Percentiles rank a stretch among this genome's conserved stretches.
phyloP scores from a whole-genome alignment of 352 stramenopile genomes.

The Pythium sp. region DNA sequence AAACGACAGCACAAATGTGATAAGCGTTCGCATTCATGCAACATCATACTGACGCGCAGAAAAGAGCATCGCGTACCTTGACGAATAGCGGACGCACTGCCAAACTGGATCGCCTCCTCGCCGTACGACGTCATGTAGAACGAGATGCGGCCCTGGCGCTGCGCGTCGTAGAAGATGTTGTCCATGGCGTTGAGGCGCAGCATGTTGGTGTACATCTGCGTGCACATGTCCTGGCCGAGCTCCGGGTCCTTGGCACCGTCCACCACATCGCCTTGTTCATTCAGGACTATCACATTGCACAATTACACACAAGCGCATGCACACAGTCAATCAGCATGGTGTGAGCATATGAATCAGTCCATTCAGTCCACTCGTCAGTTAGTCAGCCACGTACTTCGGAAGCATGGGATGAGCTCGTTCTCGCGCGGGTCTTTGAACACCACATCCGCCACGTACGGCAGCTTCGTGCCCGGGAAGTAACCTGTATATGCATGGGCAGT shows the following conservation, averaged over 20 bases:
- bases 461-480: conserved; percentile 72
- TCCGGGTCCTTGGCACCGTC: conserved; percentile 66
- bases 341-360: not conserved
- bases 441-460: conserved; percentile 88
- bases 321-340: conserved; percentile 23
- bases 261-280: conserved; percentile 81
- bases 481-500: conserved; percentile 20
- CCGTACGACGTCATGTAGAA: conserved; percentile 96
- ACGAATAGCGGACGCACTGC: conserved; percentile 89
- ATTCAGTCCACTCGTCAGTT: not conserved
- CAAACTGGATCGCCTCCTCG: conserved; percentile 96
- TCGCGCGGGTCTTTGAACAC: conserved; percentile 88
- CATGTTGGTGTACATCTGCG: conserved; percentile 88
- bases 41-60: not conserved
- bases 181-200: conserved; percentile 93
- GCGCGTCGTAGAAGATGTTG: conserved; percentile 95
- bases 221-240: conserved; percentile 73
- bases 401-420: conserved; percentile 83
- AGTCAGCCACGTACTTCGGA: conserved; percentile 70
- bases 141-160: conserved; percentile 97
- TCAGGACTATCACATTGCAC: conserved; percentile 55
- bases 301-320: not conserved
- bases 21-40: not conserved
- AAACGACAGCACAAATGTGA: not conserved
- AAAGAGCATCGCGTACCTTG: conserved; percentile 21